Conservation (phyloP, 495 filamentous ascomycete genomes). For the Jackrogersella multiformis region DNA sequence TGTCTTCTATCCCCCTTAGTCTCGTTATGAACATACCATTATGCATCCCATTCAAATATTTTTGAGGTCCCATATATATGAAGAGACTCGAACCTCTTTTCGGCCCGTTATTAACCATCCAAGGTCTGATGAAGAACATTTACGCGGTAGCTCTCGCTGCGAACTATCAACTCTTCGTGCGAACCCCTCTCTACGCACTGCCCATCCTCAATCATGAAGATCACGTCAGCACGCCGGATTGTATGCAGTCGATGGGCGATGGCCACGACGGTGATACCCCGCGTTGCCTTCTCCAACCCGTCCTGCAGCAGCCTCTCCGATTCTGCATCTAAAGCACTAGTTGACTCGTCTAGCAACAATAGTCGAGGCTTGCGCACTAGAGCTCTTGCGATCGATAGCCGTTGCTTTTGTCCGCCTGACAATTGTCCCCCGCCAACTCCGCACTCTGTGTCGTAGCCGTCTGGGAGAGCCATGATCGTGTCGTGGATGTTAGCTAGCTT, state of each 20-base stretch:
- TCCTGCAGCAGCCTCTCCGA: slow-evolving; percentile 77
- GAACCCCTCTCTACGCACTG: slow-evolving; percentile 71
- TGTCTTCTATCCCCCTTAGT: neutral
- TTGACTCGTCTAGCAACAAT: slow-evolving; percentile 86
- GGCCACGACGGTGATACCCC: slow-evolving; percentile 80
- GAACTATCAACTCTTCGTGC: slow-evolving; percentile 70
- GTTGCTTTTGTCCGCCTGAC: slow-evolving; percentile 69
- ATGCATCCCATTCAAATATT: neutral
- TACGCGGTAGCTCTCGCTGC: slow-evolving; percentile 65
- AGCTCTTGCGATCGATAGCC: slow-evolving; percentile 80
- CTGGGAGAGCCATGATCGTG: slow-evolving; percentile 62
- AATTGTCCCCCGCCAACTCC: slow-evolving; percentile 60
- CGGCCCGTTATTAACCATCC: slow-evolving; percentile 31
- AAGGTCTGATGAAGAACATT: slow-evolving; percentile 60
- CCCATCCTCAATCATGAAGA: slow-evolving; percentile 78
- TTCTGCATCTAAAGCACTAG: slow-evolving; percentile 78
- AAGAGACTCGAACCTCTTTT: neutral
- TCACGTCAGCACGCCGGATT: slow-evolving; percentile 77
- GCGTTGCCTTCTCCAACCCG: slow-evolving; percentile 72
- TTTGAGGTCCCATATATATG: slow-evolving; percentile 2
- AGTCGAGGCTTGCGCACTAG: slow-evolving; percentile 82
- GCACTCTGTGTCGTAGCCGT: slow-evolving; percentile 70
- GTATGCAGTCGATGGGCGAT: slow-evolving; percentile 82
- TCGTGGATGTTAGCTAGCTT: slow-evolving; percentile 68
- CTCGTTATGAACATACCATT: slow-evolving; percentile 15